Evolutionary conservation across 306 rosid species (phyloP), one percentile per base, ranked within the genome.

Genomic region (Castanopsis chinensis): DNA sequence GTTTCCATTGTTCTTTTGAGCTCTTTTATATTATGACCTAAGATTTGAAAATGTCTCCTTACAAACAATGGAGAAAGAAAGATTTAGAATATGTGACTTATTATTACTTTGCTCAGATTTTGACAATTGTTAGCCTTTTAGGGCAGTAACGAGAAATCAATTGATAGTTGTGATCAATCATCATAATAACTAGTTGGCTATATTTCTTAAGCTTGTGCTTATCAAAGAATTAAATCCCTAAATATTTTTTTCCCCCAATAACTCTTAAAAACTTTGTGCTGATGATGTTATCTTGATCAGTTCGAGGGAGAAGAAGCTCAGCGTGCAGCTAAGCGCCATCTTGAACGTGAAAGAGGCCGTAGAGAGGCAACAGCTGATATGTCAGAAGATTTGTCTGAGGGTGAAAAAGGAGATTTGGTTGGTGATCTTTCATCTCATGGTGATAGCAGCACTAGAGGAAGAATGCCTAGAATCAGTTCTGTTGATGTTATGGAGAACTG

Each of bases 371-470:
- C 88, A 10, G 92, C 89, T 69, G 90, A 88, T 37, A 88, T 86
- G 92, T 88, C 92, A 3, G 92, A 88, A 59, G 92, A 88, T 86
- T 88, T 88, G 35, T 88, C 92, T 41, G 92, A 88, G 61, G 88
- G 92, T 74, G 92, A 88, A 85, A 88, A 74, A 68, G 89, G 92
- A 69, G 92, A 88, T 56, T 61, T 76, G 15, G 65, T 86, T 12
- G 61, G 86, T 56, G 86, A 88, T 33, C 12, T 86, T 14, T 78
- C 87, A 9, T 15, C 67, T 72, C 89, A 77, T 19, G 71, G 84
- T 15, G 88, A 84, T 28, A 82, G 77, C 76, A 82, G 77, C 76
- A 61, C 57, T 59, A 83, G 55, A 75, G 85, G 76, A 69, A 78
- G 55, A 75, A 78, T 88, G 84, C 81, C 75, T 7, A 82, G 90